Percentiles rank a stretch among this genome's conserved stretches.
These are phyloP conservation scores for Lactarius indigo DNA, from an alignment of 768 basidiomycete species.

Conservation along the genomic window DNA sequence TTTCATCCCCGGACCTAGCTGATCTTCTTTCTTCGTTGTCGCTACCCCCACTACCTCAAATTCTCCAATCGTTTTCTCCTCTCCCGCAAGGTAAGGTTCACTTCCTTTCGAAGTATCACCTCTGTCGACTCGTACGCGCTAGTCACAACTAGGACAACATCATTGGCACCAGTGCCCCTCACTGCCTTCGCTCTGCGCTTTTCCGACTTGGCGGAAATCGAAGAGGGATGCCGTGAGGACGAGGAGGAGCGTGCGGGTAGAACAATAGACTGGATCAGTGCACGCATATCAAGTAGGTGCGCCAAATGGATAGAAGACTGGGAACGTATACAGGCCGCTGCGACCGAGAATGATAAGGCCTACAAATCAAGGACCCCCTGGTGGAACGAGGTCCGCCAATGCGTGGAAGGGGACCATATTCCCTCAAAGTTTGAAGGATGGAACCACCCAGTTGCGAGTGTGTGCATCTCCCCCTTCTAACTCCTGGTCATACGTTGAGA, in stretches of 20 bases:
- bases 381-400: slow-evolving; percentile 83
- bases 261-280: slow-evolving; percentile 83
- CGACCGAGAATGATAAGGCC: slow-evolving; percentile 26
- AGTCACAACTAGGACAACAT: slow-evolving; percentile 80
- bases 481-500: background rate
- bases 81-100: slow-evolving; percentile 61
- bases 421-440: slow-evolving; percentile 73
- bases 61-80: slow-evolving; percentile 83
- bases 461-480: slow-evolving; percentile 30
- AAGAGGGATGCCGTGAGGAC: slow-evolving; percentile 70
- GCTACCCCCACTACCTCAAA: slow-evolving; percentile 65
- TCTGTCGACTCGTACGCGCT: slow-evolving; percentile 9
- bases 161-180: slow-evolving; percentile 67
- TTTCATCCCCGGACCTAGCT: slow-evolving; percentile 67
- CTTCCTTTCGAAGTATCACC: slow-evolving; percentile 6
- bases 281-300: slow-evolving; percentile 60
- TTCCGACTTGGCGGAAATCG: slow-evolving; percentile 69
- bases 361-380: slow-evolving; percentile 57
- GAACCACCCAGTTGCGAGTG: slow-evolving; percentile 84
- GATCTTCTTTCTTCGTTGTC: slow-evolving; percentile 54
- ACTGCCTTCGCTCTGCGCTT: slow-evolving; percentile 72
- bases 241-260: slow-evolving; percentile 75
- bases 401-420: slow-evolving; percentile 71
- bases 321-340: slow-evolving; percentile 41
- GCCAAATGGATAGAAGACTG: slow-evolving; percentile 69